Evolutionary conservation across 495 filamentous ascomycete genomes (phyloP), one percentile per base, ranked within the genome.

Genomic region (Hapsidospora chrysogenum): DNA sequence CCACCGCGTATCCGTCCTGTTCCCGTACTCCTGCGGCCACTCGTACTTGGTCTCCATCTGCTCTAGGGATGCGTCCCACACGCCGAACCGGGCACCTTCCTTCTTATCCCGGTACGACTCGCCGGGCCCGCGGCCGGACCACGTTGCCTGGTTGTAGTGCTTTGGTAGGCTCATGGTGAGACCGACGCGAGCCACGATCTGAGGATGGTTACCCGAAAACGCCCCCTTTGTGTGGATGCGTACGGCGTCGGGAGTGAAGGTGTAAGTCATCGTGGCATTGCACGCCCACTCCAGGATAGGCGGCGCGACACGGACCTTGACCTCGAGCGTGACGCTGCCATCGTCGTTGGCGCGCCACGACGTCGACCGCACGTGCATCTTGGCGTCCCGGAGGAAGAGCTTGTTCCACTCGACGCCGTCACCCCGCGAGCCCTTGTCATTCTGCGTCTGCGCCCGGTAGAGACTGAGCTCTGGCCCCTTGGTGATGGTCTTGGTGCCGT

Each of bases 21-120:
- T 74, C 27, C 66, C 59, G 21, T 51, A 60, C 35, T 75, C 70
- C 34, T 74, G 71, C 0, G 69, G 70, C 23, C 59, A 61, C 29
- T 75, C 71, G 45, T 72, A 74, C 6, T 54, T 46, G 2, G 60
- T 58, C 36, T 58, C 60, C 28, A 74, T 56, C 5, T 63, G 51
- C 9, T 54, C 52, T 2, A 68, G 48, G 17, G 33, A 37, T 8
- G 50, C 49, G 11, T 43, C 41, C 47, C 61, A 70, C n/a, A 60
- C 41, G 5, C 64, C 64, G 2, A 62, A 29, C 25, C 52, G 57
- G 32, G 65, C 63, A 6, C 67, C 57, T 0, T 57, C 45, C 41
- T 69, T 70, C 48, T 64, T 72, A 47, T 74, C 71, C 11, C 52
- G 44, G 33, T 74, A 74, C 13, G 57, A 60, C 46, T 73, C 68